Evolutionary conservation across 2,329 filamentous ascomycete genomes (phyloP).

Genomic region (Lasiodiplodia sp.): DNA sequence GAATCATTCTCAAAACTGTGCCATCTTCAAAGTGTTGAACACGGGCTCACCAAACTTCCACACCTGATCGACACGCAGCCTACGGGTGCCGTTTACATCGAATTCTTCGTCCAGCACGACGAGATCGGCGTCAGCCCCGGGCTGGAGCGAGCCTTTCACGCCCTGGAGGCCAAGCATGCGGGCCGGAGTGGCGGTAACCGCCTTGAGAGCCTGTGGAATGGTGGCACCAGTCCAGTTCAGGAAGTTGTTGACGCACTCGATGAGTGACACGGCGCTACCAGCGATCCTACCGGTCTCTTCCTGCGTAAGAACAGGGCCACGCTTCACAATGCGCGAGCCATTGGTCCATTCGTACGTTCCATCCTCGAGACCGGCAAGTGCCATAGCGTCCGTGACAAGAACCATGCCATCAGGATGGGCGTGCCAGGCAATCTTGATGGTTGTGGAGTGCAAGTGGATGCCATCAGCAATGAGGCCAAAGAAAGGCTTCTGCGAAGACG

Average conservation of each 20-base stretch:
- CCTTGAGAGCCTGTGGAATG: slow-evolving; percentile 72
- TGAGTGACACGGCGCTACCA: slow-evolving; percentile 71
- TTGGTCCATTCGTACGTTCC: slow-evolving; percentile 89
- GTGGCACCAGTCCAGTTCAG: slow-evolving; percentile 74
- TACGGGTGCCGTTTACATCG: slow-evolving; percentile 53
- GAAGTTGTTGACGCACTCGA: slow-evolving; percentile 85
- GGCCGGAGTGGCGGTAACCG: slow-evolving; percentile 79
- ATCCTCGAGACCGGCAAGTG: slow-evolving; percentile 82
- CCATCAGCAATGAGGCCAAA: slow-evolving; percentile 93
- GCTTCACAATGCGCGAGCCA: slow-evolving; percentile 70
- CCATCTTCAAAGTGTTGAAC: slow-evolving; percentile 9
- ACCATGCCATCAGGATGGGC: slow-evolving; percentile 85
- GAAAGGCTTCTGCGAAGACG: slow-evolving; percentile 64
- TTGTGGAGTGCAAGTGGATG: slow-evolving; percentile 87
- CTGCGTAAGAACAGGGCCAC: slow-evolving; percentile 74
- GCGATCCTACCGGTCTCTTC: slow-evolving; percentile 71
- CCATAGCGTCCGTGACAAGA: slow-evolving; percentile 92
- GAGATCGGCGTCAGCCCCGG: slow-evolving; percentile 61
- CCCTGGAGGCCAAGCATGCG: slow-evolving; percentile 74
- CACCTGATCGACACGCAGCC: slow-evolving; percentile 73
- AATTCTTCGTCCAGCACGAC: slow-evolving; percentile 69
- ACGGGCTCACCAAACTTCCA: slow-evolving; percentile 73
- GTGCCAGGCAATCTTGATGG: slow-evolving; percentile 87
- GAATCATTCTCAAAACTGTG: not conserved
- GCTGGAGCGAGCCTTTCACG: slow-evolving; percentile 66